phyloP scores from a whole-genome alignment of 306 rosid species.

The Lathyrus aphaca region DNA sequence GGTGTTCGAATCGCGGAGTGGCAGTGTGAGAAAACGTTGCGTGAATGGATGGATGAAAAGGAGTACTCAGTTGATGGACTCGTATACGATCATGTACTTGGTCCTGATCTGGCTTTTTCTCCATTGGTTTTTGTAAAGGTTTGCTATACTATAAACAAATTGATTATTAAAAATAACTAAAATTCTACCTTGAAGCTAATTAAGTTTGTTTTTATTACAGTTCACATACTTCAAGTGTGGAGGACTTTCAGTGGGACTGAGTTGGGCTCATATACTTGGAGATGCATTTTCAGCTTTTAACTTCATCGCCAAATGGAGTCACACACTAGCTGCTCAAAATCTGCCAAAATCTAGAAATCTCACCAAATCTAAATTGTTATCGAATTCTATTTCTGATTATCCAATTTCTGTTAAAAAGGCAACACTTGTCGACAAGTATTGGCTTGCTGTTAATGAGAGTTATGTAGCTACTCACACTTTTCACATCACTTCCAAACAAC shows the following conservation, averaged over 20 bases:
- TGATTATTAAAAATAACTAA: no score
- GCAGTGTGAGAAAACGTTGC: conserved; percentile 43
- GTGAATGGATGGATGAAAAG: conserved; percentile 50
- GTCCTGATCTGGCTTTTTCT: conserved; percentile 77
- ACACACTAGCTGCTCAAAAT: conserved; percentile 43
- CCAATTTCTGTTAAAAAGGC: conserved; percentile 47
- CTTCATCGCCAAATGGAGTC: conserved; percentile 64
- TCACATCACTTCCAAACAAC: conserved; percentile 45
- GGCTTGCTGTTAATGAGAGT: conserved; percentile 42
- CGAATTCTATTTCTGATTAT: conserved; percentile 7
- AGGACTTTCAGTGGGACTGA: conserved; percentile 70
- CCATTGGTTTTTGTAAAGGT: conserved; percentile 83
- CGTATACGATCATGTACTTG: conserved; percentile 55
- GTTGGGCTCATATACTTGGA: conserved; percentile 89
- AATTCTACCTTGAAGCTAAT: neutral
- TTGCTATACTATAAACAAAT: neutral
- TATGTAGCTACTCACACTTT: conserved; percentile 56
- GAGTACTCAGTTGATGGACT: conserved; percentile 41
- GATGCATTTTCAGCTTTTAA: conserved; percentile 69
- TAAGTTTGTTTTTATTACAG: conserved; percentile 29
- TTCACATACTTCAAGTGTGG: conserved; percentile 78
- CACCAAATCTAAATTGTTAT: neutral
- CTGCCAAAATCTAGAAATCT: conserved; percentile 42
- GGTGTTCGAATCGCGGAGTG: conserved; percentile 77
- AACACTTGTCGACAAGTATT: conserved; percentile 46